Evolutionary conservation across 441 rosid species (phyloP), one percentile per base, ranked within the genome.

Genomic region (Pelargonium citronellum): DNA sequence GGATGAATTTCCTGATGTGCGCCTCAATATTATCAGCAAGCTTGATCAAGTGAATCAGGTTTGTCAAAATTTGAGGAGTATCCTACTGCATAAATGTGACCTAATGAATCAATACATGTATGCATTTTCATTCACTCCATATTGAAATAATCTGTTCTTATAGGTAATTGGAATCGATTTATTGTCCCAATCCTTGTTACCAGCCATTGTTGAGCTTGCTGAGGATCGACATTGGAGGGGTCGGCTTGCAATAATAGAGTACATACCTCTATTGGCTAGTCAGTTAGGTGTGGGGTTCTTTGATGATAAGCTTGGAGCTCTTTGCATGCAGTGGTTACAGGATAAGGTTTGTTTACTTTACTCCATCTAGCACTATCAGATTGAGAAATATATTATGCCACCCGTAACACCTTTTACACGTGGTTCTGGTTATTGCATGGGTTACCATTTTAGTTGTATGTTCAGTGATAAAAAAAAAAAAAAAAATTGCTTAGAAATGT

Each of bases 141-240:
- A 15, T 19, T 51, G 57, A 49, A 49, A 49, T 49, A 5, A 12
- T 49, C 4, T 49, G 63, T 67, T 27, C 16, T 8, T 79, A 68
- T 80, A 92, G 99, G 98, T 95, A 11, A 89, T 95, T 73, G 99
- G 99, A 78, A 95, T 95, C 68, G 99, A 95, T 84, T 79, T 95
- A 53, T 81, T 92, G 61, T 95, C 98, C 67, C 99, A 90, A 71
- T 95, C 98, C 60, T 75, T 95, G 70, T 81, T 95, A 61, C 99
- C 99, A 8, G 99, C 99, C 16, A 95, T 95, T 43, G 99, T 90
- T 44, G 99, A 95, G 86, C 97, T 95, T 80, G 99, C 99, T 6
- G 99, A 95, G 84, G 99, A 95, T 83, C 85, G 95, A 67, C 99
- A 95, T 72, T 95, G 99, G 99, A 90, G 97, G 78, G 98, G 90